Evolutionary conservation across 2,329 filamentous ascomycete species (phyloP), one percentile per base, ranked within the genome.

Genomic region (Chaetomium sp.): DNA sequence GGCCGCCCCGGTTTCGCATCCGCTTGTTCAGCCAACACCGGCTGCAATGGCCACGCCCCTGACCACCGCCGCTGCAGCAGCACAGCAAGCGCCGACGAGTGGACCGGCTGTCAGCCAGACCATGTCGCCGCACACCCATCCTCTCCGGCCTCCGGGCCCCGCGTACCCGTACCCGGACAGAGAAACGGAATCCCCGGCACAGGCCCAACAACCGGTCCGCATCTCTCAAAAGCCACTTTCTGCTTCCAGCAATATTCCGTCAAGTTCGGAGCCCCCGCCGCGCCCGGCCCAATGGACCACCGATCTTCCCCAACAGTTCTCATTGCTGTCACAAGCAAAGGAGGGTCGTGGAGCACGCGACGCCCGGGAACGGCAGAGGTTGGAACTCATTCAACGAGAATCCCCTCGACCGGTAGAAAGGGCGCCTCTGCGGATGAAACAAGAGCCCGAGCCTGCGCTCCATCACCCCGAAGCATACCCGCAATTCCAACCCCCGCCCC

Each of bases 81-180:
- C 70, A 45, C 71, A 69, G n/a, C 75, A 75, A 57, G 70, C 72
- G 33, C 72, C 72, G 23, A 71, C 68, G 25, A 62, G 38, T 70
- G 65, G 73, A 68, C 60, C 76, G 69, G 57, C 70, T 57, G 65
- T 65, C 35, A 71, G 78, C 8, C 81, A 81, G 65, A 73, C 77
- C 54, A 82, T 83, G 77, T 85, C 83, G 10, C 83, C 83, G 2
- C 72, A 71, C 50, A 68, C 81, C n/a, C 78, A 79, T 31, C 78
- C 81, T 21, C 67, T 81, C 25, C 78, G 81, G 68, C 79, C 81
- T 27, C 80, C 81, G 12, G 68, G 74, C 29, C 72, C 74, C 19
- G 51, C 62, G 7, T 83, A 82, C 65, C 75, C 78, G 5, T 83
- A 82, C 66, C 74, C 76, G 5, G 82, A 84, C 33, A 76, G 78